Conservation (phyloP, 2,329 filamentous ascomycete species). For the Ophiostoma tasmaniense region DNA sequence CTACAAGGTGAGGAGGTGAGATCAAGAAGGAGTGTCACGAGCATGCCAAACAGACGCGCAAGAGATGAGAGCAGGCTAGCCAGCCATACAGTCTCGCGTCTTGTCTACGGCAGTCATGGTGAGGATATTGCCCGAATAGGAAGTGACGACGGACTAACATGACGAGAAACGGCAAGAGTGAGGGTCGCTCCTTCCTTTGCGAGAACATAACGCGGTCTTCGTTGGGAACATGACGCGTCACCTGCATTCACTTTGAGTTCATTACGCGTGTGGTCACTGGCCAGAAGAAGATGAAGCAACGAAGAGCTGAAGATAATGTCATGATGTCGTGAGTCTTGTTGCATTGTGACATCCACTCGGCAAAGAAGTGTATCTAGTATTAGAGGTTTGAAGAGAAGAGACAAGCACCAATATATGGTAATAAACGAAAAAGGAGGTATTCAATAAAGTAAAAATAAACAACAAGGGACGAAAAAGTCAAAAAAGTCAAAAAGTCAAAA, state of each 20-base stretch:
- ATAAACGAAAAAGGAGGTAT: too few relatives aligned
- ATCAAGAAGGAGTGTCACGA: neutral
- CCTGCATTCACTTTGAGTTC: neutral
- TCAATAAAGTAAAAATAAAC: too few relatives aligned
- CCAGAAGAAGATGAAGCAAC: neutral
- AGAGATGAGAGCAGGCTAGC: neutral
- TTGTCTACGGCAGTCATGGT: neutral
- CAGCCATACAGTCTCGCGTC: neutral
- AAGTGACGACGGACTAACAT: slow-evolving; percentile 15
- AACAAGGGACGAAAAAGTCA: too few relatives aligned
- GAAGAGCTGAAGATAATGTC: neutral
- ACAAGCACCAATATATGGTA: too few relatives aligned
- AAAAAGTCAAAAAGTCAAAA: too few relatives aligned
- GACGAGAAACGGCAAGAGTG: neutral
- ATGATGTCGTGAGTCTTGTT: too few relatives aligned
- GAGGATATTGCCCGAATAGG: neutral
- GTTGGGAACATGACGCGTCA: neutral
- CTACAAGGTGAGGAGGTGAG: neutral
- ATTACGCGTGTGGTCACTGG: neutral
- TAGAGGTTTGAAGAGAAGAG: too few relatives aligned
- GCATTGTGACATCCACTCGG: too few relatives aligned
- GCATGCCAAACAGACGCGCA: neutral
- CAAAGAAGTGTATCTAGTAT: too few relatives aligned
- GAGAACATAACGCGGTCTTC: neutral
- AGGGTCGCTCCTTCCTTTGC: slow-evolving; percentile 9